Evolutionary conservation across 2,329 filamentous ascomycete genomes (phyloP).

Genomic region (Aspergillus glaucus): DNA sequence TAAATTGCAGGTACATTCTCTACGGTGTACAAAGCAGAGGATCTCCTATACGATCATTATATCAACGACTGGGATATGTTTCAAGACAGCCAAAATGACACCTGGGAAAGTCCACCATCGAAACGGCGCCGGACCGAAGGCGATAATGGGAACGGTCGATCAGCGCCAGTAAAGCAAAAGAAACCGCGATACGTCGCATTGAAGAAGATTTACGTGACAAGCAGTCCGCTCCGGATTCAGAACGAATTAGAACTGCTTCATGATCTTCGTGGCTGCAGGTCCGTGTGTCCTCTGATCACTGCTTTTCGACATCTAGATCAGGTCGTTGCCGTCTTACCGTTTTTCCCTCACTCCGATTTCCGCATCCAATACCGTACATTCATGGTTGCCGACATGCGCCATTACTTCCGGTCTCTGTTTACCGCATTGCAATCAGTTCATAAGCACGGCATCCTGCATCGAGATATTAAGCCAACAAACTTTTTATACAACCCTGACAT

Average conservation of each 20-base stretch:
- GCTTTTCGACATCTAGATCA: slow-evolving; percentile 94
- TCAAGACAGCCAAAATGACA: slow-evolving; percentile 54
- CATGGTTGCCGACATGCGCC: slow-evolving; percentile 74
- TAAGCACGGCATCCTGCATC: slow-evolving; percentile 75
- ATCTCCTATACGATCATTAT: slow-evolving; percentile 76
- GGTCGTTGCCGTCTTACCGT: slow-evolving; percentile 88
- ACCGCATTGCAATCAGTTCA: slow-evolving; percentile 80
- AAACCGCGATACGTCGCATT: slow-evolving; percentile 81
- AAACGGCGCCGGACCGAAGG: slow-evolving; percentile 47
- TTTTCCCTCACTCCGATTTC: slow-evolving; percentile 94
- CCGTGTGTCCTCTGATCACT: slow-evolving; percentile 91
- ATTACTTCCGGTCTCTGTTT: slow-evolving; percentile 86
- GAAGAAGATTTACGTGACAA: slow-evolving; percentile 99
- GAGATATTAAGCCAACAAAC: slow-evolving; percentile 97
- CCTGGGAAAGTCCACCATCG: slow-evolving; percentile 63
- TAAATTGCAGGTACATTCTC: slow-evolving; percentile 78
- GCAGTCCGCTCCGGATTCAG: slow-evolving; percentile 83
- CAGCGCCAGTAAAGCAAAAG: slow-evolving; percentile 34
- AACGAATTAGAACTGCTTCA: slow-evolving; percentile 94
- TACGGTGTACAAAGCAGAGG: slow-evolving; percentile 97
- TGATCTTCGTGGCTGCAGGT: slow-evolving; percentile 73
- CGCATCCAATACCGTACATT: slow-evolving; percentile 85
- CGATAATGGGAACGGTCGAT: slow-evolving; percentile 19
- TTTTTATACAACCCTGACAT: slow-evolving; percentile 79
- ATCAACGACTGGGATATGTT: slow-evolving; percentile 80